A percentile compares a stretch with the other conserved stretches of the same genome.
Conservation (phyloP, 306 rosid genomes). For the Vigna mungo region DNA sequence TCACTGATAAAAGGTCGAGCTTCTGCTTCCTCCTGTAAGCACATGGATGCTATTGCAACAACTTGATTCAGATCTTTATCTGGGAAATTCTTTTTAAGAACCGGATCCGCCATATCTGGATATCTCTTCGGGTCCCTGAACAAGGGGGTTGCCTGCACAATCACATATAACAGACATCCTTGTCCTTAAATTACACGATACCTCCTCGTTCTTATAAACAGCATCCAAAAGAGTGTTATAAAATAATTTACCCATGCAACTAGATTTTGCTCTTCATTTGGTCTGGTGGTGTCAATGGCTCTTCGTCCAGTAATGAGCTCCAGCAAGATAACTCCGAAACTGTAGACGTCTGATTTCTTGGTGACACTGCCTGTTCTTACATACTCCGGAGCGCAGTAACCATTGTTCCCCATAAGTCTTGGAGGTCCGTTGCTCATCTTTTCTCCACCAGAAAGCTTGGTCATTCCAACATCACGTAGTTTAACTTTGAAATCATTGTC, state of each 20-base stretch:
- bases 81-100: constrained; percentile 60
- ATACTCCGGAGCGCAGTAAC: constrained; percentile 90
- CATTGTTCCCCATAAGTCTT: constrained; percentile 82
- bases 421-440: constrained; percentile 60
- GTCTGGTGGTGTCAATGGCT: constrained; percentile 76
- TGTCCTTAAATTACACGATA: background rate
- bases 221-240: background rate
- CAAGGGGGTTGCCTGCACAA: constrained; percentile 83
- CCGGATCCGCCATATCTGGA: constrained; percentile 87
- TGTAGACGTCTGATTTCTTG: constrained; percentile 79
- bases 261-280: constrained; percentile 82
- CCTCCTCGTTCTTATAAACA: background rate
- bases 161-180: background rate
- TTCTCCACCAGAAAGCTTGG: constrained; percentile 59
- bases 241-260: constrained; percentile 77
- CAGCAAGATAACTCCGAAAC: constrained; percentile 80
- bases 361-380: constrained; percentile 63
- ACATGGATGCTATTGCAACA: constrained; percentile 92
- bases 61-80: constrained; percentile 91
- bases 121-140: constrained; percentile 78
- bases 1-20: constrained; percentile 90
- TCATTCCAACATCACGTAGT: constrained; percentile 72
- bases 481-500: constrained; percentile 57
- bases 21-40: constrained; percentile 82
- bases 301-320: constrained; percentile 92